Evolutionary conservation across 2,329 filamentous ascomycete genomes (phyloP), one percentile per base, ranked within the genome.

Genomic region (Drechslera avenae): DNA sequence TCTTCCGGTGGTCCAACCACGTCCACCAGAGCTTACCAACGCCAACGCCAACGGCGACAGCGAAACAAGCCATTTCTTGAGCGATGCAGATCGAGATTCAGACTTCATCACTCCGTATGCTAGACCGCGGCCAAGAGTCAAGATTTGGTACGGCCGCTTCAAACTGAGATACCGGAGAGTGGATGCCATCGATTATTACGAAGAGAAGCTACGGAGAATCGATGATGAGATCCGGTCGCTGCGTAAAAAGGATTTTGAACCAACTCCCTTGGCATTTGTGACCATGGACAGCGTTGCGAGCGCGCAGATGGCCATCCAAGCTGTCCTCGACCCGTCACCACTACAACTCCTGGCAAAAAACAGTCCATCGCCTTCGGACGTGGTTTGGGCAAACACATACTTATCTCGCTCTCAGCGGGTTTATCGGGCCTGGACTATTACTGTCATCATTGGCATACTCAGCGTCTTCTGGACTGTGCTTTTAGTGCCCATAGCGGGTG

Each of bases 341-440:
- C 87, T 92, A 50, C 88, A 89, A 53, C 81, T 99, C 5, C 79
- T 96, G 46, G 92, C 93, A 7, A 92, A 91, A 52, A 83, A 89
- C 21, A 92, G 93, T 2, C 94, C 94, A 0, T 86, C 93, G 2
- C 94, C 94, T 0, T 86, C 89, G 0, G 93, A 97, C 69, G 86
- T 99, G n/a, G 85, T 97, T 9, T 99, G 95, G 94, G 82, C 82
- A 56, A 97, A 97, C 67, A 97, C 91, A 0, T 99, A 99, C 67
- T 76, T 91, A 2, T 83, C 89, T 5, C 86, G 90, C 2, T 81
- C 83, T 8, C 81, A 84, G 55, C 86, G 94, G 12, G 88, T 92
- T 72, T 68, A 89, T 19, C 85, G 90, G 56, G 86, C 90, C 0
- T 97, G 93, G 91, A 78, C 80, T 4, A 87, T 99, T 55, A 97